phyloP scores from a whole-genome alignment of 2,329 filamentous ascomycete genomes.

The Calonectria hawksworthii region DNA sequence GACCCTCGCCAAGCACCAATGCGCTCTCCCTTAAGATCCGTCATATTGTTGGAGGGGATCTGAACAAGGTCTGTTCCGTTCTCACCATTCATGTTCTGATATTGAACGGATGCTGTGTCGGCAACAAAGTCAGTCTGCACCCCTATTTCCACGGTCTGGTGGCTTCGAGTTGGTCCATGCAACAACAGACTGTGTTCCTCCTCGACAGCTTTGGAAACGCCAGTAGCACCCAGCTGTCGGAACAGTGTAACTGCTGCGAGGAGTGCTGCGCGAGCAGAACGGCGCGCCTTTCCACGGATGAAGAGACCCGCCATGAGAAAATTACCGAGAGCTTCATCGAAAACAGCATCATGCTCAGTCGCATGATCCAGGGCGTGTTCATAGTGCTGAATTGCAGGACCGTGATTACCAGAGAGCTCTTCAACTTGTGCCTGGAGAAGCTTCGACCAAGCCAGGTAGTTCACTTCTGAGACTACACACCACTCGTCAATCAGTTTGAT shows the following conservation, averaged over 20 bases:
- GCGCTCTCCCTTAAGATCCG: constrained; percentile 68
- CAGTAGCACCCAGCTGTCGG: constrained; percentile 76
- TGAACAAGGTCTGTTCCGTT: constrained; percentile 59
- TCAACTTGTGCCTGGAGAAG: constrained; percentile 77
- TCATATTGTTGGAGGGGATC: constrained; percentile 58
- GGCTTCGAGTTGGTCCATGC: constrained; percentile 70
- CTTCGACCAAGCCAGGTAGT: constrained; percentile 79
- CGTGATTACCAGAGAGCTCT: constrained; percentile 72
- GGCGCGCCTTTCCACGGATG: constrained; percentile 72
- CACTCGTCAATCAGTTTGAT: constrained; percentile 75
- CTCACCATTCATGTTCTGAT: constrained; percentile 62
- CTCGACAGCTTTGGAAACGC: constrained; percentile 77
- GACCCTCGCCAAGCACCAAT: constrained; percentile 75
- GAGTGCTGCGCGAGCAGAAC: constrained; percentile 78
- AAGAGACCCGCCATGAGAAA: constrained; percentile 82
- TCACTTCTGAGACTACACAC: constrained; percentile 74
- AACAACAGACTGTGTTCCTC: constrained; percentile 77
- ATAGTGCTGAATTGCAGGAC: constrained; percentile 72
- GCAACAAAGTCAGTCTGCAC: constrained; percentile 80
- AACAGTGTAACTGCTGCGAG: constrained; percentile 78
- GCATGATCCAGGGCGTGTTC: constrained; percentile 81
- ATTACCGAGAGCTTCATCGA: constrained; percentile 81
- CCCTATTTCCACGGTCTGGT: constrained; percentile 71
- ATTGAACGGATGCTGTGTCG: constrained; percentile 67
- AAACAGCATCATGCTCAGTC: constrained; percentile 73